phyloP scores from a whole-genome alignment of 1,284 basidiomycete species.

The Neolentinus lepideus region DNA sequence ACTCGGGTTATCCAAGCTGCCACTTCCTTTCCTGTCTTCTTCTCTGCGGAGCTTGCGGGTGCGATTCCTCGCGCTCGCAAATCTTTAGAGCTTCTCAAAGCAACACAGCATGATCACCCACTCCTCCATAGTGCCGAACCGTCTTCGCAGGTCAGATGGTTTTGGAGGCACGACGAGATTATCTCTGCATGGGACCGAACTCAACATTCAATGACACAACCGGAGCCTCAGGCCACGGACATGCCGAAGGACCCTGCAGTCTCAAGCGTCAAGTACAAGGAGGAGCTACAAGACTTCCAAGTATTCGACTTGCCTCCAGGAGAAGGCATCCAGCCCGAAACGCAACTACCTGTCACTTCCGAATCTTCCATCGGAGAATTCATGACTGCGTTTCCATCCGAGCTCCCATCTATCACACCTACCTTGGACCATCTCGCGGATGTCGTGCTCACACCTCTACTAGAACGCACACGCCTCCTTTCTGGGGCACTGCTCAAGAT shows the following conservation, averaged over 20 bases:
- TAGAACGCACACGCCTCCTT: conserved; percentile 46
- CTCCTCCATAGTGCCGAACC: conserved; percentile 28
- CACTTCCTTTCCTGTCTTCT: conserved; percentile 49
- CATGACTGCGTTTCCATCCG: conserved; percentile 45
- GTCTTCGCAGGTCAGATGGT: conserved; percentile 44
- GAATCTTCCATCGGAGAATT: conserved; percentile 30
- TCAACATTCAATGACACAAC: background rate
- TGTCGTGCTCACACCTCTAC: conserved; percentile 50
- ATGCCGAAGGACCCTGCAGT: background rate
- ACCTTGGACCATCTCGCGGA: conserved; percentile 51
- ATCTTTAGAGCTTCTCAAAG: conserved; percentile 54
- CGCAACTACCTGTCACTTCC: conserved; percentile 20
- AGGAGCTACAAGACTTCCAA: conserved; percentile 38
- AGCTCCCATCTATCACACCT: conserved; percentile 55
- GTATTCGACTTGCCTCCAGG: conserved; percentile 67
- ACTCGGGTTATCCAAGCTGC: conserved; percentile 24
- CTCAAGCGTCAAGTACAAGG: background rate
- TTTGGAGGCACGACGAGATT: conserved; percentile 55
- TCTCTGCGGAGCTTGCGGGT: conserved; percentile 38
- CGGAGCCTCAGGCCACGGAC: background rate
- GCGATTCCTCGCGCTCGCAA: conserved; percentile 55
- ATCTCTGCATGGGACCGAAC: conserved; percentile 28
- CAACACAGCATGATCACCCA: conserved; percentile 53
- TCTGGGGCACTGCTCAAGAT: conserved; percentile 54
- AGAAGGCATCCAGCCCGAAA: conserved; percentile 4